Base-by-base conservation (phyloP, 2,329 filamentous ascomycete species). In the Periconia macrospinosa region DNA sequence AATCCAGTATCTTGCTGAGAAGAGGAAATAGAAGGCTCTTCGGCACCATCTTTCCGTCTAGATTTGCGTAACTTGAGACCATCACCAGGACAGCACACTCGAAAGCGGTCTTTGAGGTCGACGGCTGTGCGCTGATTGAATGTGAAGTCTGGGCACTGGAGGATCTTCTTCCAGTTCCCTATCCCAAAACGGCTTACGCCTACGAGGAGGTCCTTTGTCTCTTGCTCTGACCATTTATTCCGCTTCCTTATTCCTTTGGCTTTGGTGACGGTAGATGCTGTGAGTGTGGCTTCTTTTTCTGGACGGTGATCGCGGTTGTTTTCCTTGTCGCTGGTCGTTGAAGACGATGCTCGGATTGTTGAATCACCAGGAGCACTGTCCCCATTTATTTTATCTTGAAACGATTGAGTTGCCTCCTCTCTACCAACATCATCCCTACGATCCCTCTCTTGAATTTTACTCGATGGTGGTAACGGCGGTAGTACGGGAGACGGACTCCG, bases 141-240 rank as follows among this genome's bases (percentile, higher is more conserved):
- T 2, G 72, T 74, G 53, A 83, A 81, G 33, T 85, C 81, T 15
- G 80, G 68, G 58, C 83, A 81, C 2, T 81, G 75, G 23, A 86
- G 66, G 17, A 88, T 87, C 58, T 80, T 81, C 52, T 84, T 87
- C 85, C 85, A 88, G 57, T 79, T 85, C 2, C 85, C 85, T 55
- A 86, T 83, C 1, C 85, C 85, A 61, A 83, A 86, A 56, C 78
- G 81, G 37, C 81, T 77, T 9, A 86, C 85, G 0, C 85, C 85
- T 52, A 79, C 75, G 13, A 87, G 72, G 23, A 88, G 67, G 57
- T 82, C 76, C 27, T 75, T 76, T 0, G 84, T 87, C 67, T 88
- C 85, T 57, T 84, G 75, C n/a, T 86, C 80, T 1, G 81, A 81
- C 85, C 85, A 88, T 56, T 79, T 82, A 50, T 82, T 84, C 44